Evolutionary conservation across 129 eudicot species (phyloP), one percentile per base, ranked within the genome.

Genomic region (Arctium lappa): DNA sequence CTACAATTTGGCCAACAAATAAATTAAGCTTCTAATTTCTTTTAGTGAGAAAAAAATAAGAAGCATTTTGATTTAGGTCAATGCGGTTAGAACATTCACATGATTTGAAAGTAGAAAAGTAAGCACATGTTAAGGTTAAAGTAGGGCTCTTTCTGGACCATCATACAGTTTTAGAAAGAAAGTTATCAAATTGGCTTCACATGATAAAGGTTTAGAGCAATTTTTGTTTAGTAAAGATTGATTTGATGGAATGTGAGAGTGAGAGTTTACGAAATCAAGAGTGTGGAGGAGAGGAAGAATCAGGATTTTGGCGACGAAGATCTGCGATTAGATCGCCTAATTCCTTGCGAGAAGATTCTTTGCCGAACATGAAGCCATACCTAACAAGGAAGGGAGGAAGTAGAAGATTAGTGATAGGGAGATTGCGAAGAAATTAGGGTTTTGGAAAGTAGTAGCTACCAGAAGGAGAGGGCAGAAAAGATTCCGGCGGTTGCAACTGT

Each of bases 331-430:
- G 81, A 46, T 86, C 92, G 1, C 85, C 82, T 8, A 95, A 90
- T 88, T 92, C 97, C 87, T 92, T 95, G 13, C 97, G 94, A 32
- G 94, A 89, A 2, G 97, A 86, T 80, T 92, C 97, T 88, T 97
- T 90, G 40, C 98, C 98, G 60, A 92, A 86, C 98, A 92, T 92
- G 86, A 89, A 95, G 36, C 98, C 98, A 62, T 92, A 95, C 97
- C 97, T 95, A 69, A 22, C 0, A 48, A 32, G 8, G 31, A 38
- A 10, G 3, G 4, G 5, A 32, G 4, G 36, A 22, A 33, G 13
- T 13, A 12, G 22, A 69, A 22, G 27, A 48, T 68, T 27, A 70
- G 33, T 71, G 36, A n/a, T 16, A 29, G 27, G 8, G 48, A 10
- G 66, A 72, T 16, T 9, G 2, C 6, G 50, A 44, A 50, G 62